phyloP scores from a whole-genome alignment of 805 yeast genomes.

The Ogataea paraovalis region DNA sequence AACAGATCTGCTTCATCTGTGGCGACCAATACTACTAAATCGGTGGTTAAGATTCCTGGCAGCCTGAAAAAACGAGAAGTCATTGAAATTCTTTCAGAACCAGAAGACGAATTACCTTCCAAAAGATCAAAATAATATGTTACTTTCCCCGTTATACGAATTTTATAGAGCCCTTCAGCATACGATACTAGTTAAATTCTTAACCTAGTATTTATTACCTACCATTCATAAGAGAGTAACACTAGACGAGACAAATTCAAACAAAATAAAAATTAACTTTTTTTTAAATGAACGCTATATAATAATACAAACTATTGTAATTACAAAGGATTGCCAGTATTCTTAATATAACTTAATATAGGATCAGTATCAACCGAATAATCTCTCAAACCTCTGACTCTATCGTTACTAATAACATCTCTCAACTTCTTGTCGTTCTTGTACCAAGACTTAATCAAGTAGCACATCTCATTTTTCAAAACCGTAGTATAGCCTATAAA shows the following conservation, averaged over 20 bases:
- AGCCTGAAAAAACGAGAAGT: slow-evolving; percentile 3
- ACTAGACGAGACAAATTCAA: too few relatives aligned
- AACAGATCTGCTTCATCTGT: background rate
- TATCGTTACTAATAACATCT: slow-evolving; percentile 47
- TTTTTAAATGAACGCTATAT: background rate
- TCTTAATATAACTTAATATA: slow-evolving; percentile 41
- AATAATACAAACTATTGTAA: background rate
- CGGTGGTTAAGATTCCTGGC: background rate
- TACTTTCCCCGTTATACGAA: background rate
- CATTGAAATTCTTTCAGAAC: slow-evolving; percentile 10
- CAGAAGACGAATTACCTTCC: background rate
- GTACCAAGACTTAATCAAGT: slow-evolving; percentile 66
- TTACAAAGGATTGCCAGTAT: slow-evolving; percentile 33
- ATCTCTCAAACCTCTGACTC: slow-evolving; percentile 39
- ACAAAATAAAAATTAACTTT: too few relatives aligned
- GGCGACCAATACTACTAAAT: too few relatives aligned
- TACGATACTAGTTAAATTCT: background rate
- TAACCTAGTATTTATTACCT: too few relatives aligned
- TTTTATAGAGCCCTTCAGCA: background rate
- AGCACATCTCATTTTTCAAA: slow-evolving; percentile 54
- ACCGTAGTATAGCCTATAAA: slow-evolving; percentile 39
- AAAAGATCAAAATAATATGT: background rate
- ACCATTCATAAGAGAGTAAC: too few relatives aligned
- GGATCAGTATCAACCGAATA: slow-evolving; percentile 59
- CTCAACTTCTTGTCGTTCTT: slow-evolving; percentile 58